These are phyloP conservation scores for Trametes sp. DNA, from an alignment of 1,284 basidiomycete species.

Conservation along the genomic window DNA sequence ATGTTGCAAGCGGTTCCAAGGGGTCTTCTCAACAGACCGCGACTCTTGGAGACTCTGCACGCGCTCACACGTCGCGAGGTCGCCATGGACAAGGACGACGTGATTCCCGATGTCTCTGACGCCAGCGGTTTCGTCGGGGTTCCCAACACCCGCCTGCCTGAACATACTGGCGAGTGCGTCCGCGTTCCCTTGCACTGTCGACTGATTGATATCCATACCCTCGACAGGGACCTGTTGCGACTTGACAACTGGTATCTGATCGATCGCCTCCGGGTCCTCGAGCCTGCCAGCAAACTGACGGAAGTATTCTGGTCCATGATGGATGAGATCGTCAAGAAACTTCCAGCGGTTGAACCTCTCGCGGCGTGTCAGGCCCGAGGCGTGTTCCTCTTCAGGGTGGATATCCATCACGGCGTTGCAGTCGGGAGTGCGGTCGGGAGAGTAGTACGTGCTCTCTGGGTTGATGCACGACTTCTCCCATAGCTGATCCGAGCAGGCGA, in stretches of 20 bases:
- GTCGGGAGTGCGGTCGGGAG: constrained; percentile 9
- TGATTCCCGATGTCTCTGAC: constrained; percentile 3
- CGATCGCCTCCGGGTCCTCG: constrained; percentile 37
- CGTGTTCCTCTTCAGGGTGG: constrained; percentile 28
- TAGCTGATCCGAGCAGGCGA: constrained; percentile 41
- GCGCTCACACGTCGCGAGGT: constrained; percentile 30
- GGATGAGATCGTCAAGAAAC: constrained; percentile 36
- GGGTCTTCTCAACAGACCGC: constrained; percentile 27
- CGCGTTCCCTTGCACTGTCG: constrained; percentile 36
- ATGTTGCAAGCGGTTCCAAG: constrained; percentile 35
- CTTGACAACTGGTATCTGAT: constrained; percentile 40
- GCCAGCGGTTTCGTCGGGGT: constrained; percentile 16
- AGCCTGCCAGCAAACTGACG: constrained; percentile 24
- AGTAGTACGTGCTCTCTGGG: neutral
- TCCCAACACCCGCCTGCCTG: constrained; percentile 38
- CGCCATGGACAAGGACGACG: constrained; percentile 19
- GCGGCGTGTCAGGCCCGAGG: constrained; percentile 24
- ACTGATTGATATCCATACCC: constrained; percentile 39
- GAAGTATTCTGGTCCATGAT: constrained; percentile 38
- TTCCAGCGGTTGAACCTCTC: constrained; percentile 39
- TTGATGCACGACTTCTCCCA: constrained; percentile 36
- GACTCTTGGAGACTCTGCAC: constrained; percentile 15
- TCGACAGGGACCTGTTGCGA: constrained; percentile 37
- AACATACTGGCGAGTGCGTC: constrained; percentile 37
- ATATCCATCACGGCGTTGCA: too few species aligned